Percentiles rank a stretch among this genome's conserved stretches.
Conservation (phyloP, 2,329 filamentous ascomycete species). For the Pseudogymnoascus sp. region DNA sequence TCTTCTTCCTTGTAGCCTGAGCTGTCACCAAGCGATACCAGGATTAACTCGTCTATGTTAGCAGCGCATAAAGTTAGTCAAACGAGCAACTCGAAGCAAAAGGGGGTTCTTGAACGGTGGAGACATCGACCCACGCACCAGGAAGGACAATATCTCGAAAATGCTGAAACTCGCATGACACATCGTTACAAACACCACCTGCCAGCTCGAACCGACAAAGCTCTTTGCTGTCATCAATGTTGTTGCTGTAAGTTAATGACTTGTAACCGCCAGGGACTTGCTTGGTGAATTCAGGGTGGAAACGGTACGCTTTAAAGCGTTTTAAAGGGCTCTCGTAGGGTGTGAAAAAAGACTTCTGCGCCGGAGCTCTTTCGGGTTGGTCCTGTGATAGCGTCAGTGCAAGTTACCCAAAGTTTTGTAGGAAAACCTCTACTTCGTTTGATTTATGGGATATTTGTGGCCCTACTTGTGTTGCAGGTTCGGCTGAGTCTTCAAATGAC, state of each 20-base stretch:
- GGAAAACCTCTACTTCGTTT: constrained; percentile 8
- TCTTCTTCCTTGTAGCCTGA: constrained; percentile 57
- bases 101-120: constrained; percentile 20
- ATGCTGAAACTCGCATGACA: constrained; percentile 71
- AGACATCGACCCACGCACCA: constrained; percentile 54
- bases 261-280: constrained; percentile 69
- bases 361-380: neutral
- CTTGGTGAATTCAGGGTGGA: constrained; percentile 69
- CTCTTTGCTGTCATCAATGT: constrained; percentile 67
- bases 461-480: neutral
- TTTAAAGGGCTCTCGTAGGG: constrained; percentile 80
- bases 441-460: neutral
- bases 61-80: constrained; percentile 9
- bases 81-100: constrained; percentile 18
- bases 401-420: neutral
- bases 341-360: constrained; percentile 27
- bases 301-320: constrained; percentile 81
- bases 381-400: constrained; percentile 5
- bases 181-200: constrained; percentile 65
- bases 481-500: neutral
- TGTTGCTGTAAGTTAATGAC: constrained; percentile 89
- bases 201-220: constrained; percentile 71
- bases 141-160: constrained; percentile 64
- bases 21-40: constrained; percentile 62
- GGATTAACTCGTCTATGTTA: constrained; percentile 60